These are phyloP conservation scores for Sodiomyces alkalinus DNA, from an alignment of 2,329 filamentous ascomycete species.

Conservation along the genomic window DNA sequence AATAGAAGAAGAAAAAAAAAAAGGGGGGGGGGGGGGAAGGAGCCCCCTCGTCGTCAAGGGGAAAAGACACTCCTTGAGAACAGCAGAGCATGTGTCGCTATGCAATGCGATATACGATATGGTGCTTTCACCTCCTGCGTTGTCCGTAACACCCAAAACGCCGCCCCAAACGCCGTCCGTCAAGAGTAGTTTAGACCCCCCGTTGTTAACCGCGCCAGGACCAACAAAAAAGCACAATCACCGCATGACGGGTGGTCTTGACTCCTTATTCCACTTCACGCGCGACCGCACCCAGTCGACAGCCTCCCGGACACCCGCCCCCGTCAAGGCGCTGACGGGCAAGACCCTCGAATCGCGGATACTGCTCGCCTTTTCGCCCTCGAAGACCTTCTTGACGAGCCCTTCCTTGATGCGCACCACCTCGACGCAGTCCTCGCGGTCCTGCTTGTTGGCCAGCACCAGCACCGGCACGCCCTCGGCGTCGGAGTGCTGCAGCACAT, in stretches of 20 bases:
- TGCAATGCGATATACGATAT: too few relatives aligned
- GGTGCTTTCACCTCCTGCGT: too few relatives aligned
- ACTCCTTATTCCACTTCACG: constrained; percentile 94
- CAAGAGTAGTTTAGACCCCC: too few relatives aligned
- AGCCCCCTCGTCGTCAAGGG: too few relatives aligned
- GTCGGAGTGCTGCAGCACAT: constrained; percentile 74
- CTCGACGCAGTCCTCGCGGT: constrained; percentile 92
- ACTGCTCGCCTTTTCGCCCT: constrained; percentile 74
- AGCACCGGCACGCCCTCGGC: constrained; percentile 84
- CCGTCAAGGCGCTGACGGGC: constrained; percentile 80
- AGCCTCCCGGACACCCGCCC: constrained; percentile 77
- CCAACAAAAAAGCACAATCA: too few relatives aligned
- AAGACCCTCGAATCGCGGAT: constrained; percentile 85
- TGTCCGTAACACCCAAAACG: too few relatives aligned
- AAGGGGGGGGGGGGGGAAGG: too few relatives aligned
- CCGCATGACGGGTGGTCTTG: constrained; percentile 81
- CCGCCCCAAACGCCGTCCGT: too few relatives aligned
- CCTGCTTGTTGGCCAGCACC: constrained; percentile 94
- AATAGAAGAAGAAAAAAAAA: too few relatives aligned
- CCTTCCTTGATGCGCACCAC: constrained; percentile 96
- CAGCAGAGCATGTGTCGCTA: too few relatives aligned
- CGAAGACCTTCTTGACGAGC: constrained; percentile 85
- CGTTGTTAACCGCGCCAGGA: too few relatives aligned
- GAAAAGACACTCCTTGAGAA: too few relatives aligned
- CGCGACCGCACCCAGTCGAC: constrained; percentile 92